Conservation (phyloP, 2,329 filamentous ascomycete species). For the Microcyclospora tardicrescens region DNA sequence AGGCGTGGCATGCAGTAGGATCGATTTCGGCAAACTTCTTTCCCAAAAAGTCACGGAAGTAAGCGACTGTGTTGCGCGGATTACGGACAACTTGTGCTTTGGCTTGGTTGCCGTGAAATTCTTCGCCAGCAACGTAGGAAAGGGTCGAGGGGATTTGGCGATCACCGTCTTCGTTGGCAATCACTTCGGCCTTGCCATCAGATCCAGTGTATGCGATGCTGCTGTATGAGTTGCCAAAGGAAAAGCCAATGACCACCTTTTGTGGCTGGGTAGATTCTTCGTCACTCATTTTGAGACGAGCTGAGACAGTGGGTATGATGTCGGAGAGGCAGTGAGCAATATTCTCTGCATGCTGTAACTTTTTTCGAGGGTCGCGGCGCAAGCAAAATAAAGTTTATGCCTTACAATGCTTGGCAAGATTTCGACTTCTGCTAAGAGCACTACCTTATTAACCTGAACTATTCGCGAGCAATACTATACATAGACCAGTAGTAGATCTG, state of each 20-base stretch:
- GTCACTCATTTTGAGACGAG: constrained; percentile 33
- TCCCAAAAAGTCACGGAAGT: constrained; percentile 90
- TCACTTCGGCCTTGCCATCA: constrained; percentile 82
- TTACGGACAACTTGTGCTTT: constrained; percentile 91
- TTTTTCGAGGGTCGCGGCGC: background rate
- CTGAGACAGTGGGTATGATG: too few relatives aligned
- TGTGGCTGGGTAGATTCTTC: constrained; percentile 25
- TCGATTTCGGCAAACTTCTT: constrained; percentile 94
- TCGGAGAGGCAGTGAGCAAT: background rate
- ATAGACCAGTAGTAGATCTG: too few relatives aligned
- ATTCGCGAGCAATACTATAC: too few relatives aligned
- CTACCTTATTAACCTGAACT: too few relatives aligned
- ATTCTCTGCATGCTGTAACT: constrained; percentile 1
- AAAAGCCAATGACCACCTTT: constrained; percentile 69
- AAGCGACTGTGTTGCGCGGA: constrained; percentile 81
- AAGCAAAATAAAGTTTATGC: too few relatives aligned
- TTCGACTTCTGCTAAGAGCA: too few relatives aligned
- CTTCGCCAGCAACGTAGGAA: constrained; percentile 90
- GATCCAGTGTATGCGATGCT: constrained; percentile 77
- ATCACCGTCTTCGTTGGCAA: constrained; percentile 98
- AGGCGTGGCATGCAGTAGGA: constrained; percentile 85
- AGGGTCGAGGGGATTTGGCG: constrained; percentile 91
- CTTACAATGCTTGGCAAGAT: too few relatives aligned
- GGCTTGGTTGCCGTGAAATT: constrained; percentile 91
- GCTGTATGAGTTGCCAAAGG: constrained; percentile 97